Evolutionary conservation across 2,329 filamentous ascomycete genomes (phyloP).

Genomic region (Epichloe brachyelytri): DNA sequence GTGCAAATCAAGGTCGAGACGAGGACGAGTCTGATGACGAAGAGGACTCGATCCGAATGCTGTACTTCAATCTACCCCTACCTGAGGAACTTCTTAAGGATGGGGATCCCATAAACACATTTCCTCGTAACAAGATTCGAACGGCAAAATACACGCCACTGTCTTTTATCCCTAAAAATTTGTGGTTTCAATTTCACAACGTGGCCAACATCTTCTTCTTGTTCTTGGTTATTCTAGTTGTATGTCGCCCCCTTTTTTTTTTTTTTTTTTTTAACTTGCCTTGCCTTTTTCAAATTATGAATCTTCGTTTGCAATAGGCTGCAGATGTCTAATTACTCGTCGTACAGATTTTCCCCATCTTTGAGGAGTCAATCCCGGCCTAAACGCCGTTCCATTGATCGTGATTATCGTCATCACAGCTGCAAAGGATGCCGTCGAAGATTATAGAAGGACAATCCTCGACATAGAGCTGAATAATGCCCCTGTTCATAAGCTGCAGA

Average conservation of each 20-base stretch:
- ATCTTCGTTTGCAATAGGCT: neutral
- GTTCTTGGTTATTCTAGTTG: slow-evolving; percentile 85
- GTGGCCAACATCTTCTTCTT: slow-evolving; percentile 98
- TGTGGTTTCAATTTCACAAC: slow-evolving; percentile 98
- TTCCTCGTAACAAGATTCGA: slow-evolving; percentile 87
- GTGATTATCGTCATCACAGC: slow-evolving; percentile 81
- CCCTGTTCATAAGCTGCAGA: slow-evolving; percentile 74
- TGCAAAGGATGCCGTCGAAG: slow-evolving; percentile 90
- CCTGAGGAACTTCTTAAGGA: slow-evolving; percentile 64
- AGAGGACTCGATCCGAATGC: slow-evolving; percentile 35
- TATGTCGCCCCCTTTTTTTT: slow-evolving; percentile 36
- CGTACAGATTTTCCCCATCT: slow-evolving; percentile 82
- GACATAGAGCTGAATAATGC: slow-evolving; percentile 96
- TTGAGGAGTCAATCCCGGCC: slow-evolving; percentile 77
- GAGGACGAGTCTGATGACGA: slow-evolving; percentile 25
- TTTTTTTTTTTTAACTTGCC: neutral
- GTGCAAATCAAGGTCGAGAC: slow-evolving; percentile 22
- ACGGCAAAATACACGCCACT: slow-evolving; percentile 95
- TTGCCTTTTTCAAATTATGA: neutral
- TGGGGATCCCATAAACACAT: slow-evolving; percentile 57
- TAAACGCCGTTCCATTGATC: slow-evolving; percentile 84
- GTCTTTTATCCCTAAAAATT: slow-evolving; percentile 90
- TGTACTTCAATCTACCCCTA: slow-evolving; percentile 81
- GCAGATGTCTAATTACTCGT: neutral
- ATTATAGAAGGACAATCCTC: slow-evolving; percentile 80